Evolutionary conservation across 2,329 filamentous ascomycete species (phyloP).

Genomic region (Bimuria novae-zelandiae): DNA sequence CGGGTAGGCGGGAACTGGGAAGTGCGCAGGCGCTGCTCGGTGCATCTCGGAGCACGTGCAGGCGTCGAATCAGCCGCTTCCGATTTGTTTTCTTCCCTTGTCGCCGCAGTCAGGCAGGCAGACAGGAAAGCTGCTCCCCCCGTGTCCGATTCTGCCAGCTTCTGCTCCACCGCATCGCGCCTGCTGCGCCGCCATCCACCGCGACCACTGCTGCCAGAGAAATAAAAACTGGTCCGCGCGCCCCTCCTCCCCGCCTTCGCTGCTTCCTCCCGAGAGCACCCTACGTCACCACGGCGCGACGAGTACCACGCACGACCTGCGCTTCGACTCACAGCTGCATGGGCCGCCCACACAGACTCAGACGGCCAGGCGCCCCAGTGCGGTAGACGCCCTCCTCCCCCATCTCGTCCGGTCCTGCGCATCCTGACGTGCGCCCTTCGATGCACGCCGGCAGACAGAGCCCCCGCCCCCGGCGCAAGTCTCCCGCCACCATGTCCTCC

Average conservation of each 20-base stretch:
- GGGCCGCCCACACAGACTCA: slow-evolving; percentile 7
- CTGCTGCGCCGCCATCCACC: too few species aligned
- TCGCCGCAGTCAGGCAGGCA: slow-evolving; percentile 8
- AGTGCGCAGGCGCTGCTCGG: too few species aligned
- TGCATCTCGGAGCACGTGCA: slow-evolving; percentile 1
- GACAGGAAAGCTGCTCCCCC: too few species aligned
- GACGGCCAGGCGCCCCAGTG: slow-evolving; percentile 7
- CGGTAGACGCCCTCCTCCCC: neutral
- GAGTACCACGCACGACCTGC: slow-evolving; percentile 9
- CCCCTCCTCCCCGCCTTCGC: neutral
- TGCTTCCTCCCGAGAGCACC: slow-evolving; percentile 1
- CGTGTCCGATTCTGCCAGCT: too few species aligned
- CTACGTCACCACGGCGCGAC: slow-evolving; percentile 25
- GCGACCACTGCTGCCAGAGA: slow-evolving; percentile 9
- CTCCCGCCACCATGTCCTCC: slow-evolving; percentile 59
- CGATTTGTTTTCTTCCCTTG: slow-evolving; percentile 32
- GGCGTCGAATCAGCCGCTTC: slow-evolving; percentile 31
- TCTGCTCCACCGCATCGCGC: too few species aligned
- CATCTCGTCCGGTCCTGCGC: neutral
- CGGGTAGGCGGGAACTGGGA: too few species aligned
- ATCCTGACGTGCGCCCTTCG: slow-evolving; percentile 11
- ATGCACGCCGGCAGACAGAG: slow-evolving; percentile 36
- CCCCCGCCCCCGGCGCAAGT: slow-evolving; percentile 22
- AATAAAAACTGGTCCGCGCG: neutral
- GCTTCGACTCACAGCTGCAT: slow-evolving; percentile 11